phyloP scores from a whole-genome alignment of 805 yeast species.

The Hermanozyma aechmeae region DNA sequence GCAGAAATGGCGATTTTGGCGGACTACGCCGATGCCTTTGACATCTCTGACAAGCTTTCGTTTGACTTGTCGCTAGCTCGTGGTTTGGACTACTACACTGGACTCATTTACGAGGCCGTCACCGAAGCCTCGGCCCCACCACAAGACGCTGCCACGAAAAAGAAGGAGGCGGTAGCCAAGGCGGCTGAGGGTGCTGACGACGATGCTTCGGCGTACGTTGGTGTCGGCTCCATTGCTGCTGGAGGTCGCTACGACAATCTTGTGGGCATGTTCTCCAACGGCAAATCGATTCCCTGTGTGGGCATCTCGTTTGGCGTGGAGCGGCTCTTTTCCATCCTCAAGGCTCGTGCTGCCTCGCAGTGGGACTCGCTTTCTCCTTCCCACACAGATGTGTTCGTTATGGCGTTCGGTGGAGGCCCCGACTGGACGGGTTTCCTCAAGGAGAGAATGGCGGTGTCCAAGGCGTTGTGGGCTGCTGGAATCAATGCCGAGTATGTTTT shows the following conservation, averaged over 20 bases:
- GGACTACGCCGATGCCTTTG: slow-evolving; percentile 76
- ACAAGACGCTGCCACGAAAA: slow-evolving; percentile 47
- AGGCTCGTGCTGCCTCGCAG: slow-evolving; percentile 54
- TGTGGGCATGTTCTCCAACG: slow-evolving; percentile 93
- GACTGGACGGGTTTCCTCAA: slow-evolving; percentile 89
- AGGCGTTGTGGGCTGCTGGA: slow-evolving; percentile 78
- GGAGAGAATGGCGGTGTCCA: slow-evolving; percentile 85
- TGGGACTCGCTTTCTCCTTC: slow-evolving; percentile 66
- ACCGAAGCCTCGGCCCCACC: slow-evolving; percentile 97
- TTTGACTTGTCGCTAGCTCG: slow-evolving; percentile 94
- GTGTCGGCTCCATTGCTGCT: slow-evolving; percentile 97
- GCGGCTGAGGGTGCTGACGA: slow-evolving; percentile 23
- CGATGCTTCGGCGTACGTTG: slow-evolving; percentile 93
- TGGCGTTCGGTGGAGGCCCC: slow-evolving; percentile 99
- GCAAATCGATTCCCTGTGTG: slow-evolving; percentile 92
- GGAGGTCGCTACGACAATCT: slow-evolving; percentile 97
- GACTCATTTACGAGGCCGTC: slow-evolving; percentile 93
- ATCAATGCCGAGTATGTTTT: slow-evolving; percentile 87
- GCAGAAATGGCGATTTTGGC: slow-evolving; percentile 70
- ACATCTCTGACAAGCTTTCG: slow-evolving; percentile 55
- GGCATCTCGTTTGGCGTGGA: slow-evolving; percentile 97
- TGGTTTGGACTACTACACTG: slow-evolving; percentile 97
- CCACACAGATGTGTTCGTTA: slow-evolving; percentile 86
- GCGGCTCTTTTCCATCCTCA: slow-evolving; percentile 82
- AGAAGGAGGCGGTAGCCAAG: slow-evolving; percentile 2